Conservation (phyloP, 257 asterid genomes). For the Salvia miltiorrhiza region DNA sequence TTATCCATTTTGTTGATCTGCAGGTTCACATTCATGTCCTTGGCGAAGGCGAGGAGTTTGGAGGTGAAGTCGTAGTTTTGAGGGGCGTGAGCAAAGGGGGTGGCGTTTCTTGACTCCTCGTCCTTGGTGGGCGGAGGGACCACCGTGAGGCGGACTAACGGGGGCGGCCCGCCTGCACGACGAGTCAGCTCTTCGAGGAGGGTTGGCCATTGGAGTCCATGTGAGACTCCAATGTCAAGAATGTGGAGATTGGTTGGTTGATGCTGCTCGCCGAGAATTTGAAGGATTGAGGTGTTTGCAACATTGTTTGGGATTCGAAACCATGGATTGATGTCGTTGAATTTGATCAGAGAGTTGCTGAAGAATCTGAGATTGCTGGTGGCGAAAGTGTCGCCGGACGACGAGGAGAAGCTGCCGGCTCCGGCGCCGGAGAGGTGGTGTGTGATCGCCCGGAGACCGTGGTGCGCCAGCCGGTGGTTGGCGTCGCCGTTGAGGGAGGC, state of each 20-base stretch:
- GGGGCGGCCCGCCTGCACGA: constrained; percentile 76
- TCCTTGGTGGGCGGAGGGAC: constrained; percentile 35
- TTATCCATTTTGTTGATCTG: constrained; percentile 63
- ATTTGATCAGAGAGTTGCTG: constrained; percentile 54
- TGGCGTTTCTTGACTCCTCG: constrained; percentile 27
- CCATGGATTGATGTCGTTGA: constrained; percentile 85
- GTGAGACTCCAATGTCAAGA: constrained; percentile 85
- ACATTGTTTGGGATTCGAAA: constrained; percentile 74
- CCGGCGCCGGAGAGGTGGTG: constrained; percentile 51
- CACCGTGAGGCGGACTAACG: constrained; percentile 68
- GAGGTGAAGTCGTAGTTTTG: constrained; percentile 55
- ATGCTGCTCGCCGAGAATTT: constrained; percentile 48
- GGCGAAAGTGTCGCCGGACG: constrained; percentile 39
- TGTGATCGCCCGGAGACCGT: constrained; percentile 68
- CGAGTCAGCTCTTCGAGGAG: constrained; percentile 72
- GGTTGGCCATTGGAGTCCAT: constrained; percentile 90
- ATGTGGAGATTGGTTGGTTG: constrained; percentile 59
- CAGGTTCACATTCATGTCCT: constrained; percentile 64
- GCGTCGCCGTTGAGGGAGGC: constrained; percentile 71
- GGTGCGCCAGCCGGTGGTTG: constrained; percentile 70
- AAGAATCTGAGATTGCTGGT: constrained; percentile 59
- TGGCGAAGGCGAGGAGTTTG: constrained; percentile 59
- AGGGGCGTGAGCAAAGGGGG: constrained; percentile 57
- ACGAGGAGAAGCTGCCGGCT: constrained; percentile 22
- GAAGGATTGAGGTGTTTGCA: constrained; percentile 77